These are phyloP conservation scores for Metschnikowia borealis DNA, from an alignment of 805 yeast genomes.

Conservation along the genomic window DNA sequence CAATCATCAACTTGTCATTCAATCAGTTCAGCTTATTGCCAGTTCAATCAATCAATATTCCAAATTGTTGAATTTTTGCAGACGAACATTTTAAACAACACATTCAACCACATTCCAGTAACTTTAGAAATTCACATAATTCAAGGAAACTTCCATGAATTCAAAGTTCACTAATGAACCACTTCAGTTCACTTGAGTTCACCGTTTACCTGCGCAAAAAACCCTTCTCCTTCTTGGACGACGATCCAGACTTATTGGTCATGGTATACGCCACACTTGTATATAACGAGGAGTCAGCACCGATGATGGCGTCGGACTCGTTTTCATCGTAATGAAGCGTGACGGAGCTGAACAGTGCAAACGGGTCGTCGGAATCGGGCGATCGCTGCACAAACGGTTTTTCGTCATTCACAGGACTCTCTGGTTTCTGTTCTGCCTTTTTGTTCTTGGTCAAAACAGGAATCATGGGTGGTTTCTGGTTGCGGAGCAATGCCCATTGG, in stretches of 20 bases:
- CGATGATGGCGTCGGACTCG: conserved; percentile 39
- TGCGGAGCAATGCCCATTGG: conserved; percentile 93
- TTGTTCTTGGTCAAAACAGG: conserved; percentile 59
- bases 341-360: conserved; percentile 79
- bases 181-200: too few species aligned
- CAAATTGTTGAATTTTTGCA: too few species aligned
- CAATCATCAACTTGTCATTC: too few species aligned
- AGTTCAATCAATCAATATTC: too few species aligned
- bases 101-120: too few species aligned
- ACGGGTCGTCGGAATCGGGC: conserved; percentile 59
- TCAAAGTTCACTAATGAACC: too few species aligned
- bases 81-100: too few species aligned
- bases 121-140: too few species aligned
- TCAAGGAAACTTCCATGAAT: too few species aligned
- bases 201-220: conserved; percentile 26
- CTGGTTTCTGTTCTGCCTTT: conserved; percentile 14
- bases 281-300: conserved; percentile 39
- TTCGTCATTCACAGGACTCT: conserved; percentile 32
- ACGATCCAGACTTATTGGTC: conserved; percentile 24
- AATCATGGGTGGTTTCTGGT: conserved; percentile 92
- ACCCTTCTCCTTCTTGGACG: conserved; percentile 25
- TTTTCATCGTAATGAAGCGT: conserved; percentile 74
- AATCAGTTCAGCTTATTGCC: too few species aligned
- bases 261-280: conserved; percentile 58
- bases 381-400: conserved; percentile 1